Percentiles rank a stretch among this genome's conserved stretches.
These are phyloP conservation scores for Fusarium sp. DNA, from an alignment of 2,329 filamentous ascomycete genomes.

Conservation along the genomic window DNA sequence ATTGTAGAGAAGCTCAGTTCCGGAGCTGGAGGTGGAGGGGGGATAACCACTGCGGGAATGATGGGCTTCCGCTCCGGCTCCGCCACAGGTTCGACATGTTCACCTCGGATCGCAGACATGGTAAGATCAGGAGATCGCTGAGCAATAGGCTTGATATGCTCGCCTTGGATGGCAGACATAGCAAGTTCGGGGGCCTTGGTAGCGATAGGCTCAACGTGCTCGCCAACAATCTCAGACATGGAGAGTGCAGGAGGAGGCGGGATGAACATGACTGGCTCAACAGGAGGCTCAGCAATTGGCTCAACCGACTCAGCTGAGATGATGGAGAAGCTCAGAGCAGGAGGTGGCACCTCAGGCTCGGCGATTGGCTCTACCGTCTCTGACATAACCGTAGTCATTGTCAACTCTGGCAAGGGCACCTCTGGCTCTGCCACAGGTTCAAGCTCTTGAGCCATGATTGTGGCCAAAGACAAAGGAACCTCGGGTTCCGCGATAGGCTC, in stretches of 20 bases:
- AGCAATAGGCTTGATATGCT: conserved; percentile 31
- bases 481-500: conserved; percentile 33
- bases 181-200: conserved; percentile 24
- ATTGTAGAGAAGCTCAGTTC: conserved; percentile 33
- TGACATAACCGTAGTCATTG: conserved; percentile 32
- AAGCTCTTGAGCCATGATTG: not conserved
- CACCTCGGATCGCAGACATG: conserved; percentile 36
- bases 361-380: conserved; percentile 34
- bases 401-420: conserved; percentile 36
- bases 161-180: conserved; percentile 39
- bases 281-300: conserved; percentile 37
- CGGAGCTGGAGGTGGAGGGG: conserved; percentile 27
- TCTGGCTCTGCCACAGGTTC: conserved; percentile 37
- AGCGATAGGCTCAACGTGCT: conserved; percentile 45
- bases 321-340: conserved; percentile 23
- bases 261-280: conserved; percentile 42
- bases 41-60: conserved; percentile 9
- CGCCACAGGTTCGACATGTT: conserved; percentile 35
- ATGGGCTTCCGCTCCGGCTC: conserved; percentile 19
- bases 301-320: conserved; percentile 43
- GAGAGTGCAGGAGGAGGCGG: conserved; percentile 32
- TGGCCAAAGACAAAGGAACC: conserved; percentile 10
- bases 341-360: conserved; percentile 20
- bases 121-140: conserved; percentile 18
- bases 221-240: conserved; percentile 26